Base-by-base conservation (phyloP, 1,284 basidiomycete species). In the Irpex sp. region DNA sequence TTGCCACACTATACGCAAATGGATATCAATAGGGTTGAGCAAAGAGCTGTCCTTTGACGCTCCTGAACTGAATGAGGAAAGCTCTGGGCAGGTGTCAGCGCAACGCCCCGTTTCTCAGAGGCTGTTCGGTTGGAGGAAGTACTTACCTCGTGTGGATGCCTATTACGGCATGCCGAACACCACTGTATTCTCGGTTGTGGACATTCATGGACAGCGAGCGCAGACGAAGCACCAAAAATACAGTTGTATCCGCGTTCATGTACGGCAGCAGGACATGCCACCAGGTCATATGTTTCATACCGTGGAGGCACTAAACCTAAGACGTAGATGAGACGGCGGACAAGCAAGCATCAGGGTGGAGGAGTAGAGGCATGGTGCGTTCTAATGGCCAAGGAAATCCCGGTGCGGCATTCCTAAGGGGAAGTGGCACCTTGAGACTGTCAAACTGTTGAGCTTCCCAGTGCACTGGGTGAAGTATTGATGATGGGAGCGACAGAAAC, bases 121-220 rank as follows among this genome's bases (percentile, higher is more conserved):
- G 39, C 39, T 11, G 11, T 15, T 11, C 8, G 39, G 39, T 43
- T 43, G 49, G 17, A 50, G 11, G 49, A n/a, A 17, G 49, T 47
- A 56, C 46, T 21, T 58, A 53, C 61, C 61, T 61, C 61, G 61
- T 61, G 61, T 33, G 53, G 36, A 21, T 21, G 11, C 31, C 8
- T 31, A 57, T 61, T 46, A 61, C 55, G 57, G 61, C 61, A 61
- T 58, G 61, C 56, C 55, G 55, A 47, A 57, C 61, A 57, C 56
- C 61, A 58, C 56, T 36, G 37, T 39, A 35, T 53, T 61, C 31
- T 49, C 39, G 39, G 15, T 15, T 33, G 33, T 55, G 61, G 61
- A 58, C n/a, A 51, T 55, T 55, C 33, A 33, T 55, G 13, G 53
- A 33, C 53, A 31, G 53, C 53, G 53, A 31, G 53, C 53, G 33